phyloP scores from a whole-genome alignment of 352 stramenopile species.

The Pythium folliculosum region DNA sequence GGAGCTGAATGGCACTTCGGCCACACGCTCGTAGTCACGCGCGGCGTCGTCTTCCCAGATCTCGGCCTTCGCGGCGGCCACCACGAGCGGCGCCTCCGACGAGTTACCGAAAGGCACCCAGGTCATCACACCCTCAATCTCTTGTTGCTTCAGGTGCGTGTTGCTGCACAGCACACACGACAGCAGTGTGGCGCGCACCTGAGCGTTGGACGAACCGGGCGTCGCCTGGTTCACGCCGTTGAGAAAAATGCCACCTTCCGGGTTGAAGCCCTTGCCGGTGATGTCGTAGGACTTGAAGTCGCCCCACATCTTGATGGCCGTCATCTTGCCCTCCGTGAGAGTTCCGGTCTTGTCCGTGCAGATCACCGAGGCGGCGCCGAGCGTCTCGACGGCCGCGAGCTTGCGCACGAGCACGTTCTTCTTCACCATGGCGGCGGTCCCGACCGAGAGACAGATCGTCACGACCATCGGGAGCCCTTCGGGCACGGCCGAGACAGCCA shows the following conservation, averaged over 20 bases:
- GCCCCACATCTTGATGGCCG: slow-evolving; percentile 72
- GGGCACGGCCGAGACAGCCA: slow-evolving; percentile 73
- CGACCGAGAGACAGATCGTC: slow-evolving; percentile 75
- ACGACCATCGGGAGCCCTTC: slow-evolving; percentile 83
- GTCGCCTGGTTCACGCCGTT: slow-evolving; percentile 45
- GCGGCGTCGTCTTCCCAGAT: slow-evolving; percentile 59
- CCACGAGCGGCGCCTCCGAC: slow-evolving; percentile 72
- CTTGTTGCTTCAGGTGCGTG: slow-evolving; percentile 65
- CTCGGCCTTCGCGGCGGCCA: slow-evolving; percentile 68
- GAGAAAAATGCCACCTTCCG: slow-evolving; percentile 52
- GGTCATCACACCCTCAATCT: slow-evolving; percentile 45
- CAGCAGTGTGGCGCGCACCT: slow-evolving; percentile 63
- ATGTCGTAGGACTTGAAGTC: slow-evolving; percentile 72
- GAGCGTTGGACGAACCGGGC: slow-evolving; percentile 43
- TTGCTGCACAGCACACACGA: slow-evolving; percentile 76
- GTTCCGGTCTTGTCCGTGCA: slow-evolving; percentile 96
- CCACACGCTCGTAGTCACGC: slow-evolving; percentile 67
- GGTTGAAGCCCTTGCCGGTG: slow-evolving; percentile 63
- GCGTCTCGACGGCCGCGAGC: slow-evolving; percentile 77
- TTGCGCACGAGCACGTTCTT: slow-evolving; percentile 87
- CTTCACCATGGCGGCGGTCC: slow-evolving; percentile 73
- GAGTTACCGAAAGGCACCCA: slow-evolving; percentile 72
- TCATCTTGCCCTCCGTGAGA: slow-evolving; percentile 90
- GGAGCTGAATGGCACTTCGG: slow-evolving; percentile 94
- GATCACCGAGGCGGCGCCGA: slow-evolving; percentile 91